Evolutionary conservation across 768 basidiomycete species (phyloP).

Genomic region (Crassisporium funariophilum): DNA sequence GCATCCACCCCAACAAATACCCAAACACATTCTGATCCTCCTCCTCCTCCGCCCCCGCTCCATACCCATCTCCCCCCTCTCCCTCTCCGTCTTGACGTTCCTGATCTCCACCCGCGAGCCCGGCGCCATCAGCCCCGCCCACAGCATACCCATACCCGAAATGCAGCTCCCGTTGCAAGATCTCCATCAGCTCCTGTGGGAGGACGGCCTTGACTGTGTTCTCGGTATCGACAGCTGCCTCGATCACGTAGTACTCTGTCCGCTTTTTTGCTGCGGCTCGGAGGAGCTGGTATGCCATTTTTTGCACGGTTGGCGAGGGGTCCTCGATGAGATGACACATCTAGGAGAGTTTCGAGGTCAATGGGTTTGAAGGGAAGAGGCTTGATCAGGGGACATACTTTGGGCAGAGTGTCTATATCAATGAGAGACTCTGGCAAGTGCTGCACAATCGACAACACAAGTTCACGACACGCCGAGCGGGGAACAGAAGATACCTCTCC

Average conservation of each 20-base stretch:
- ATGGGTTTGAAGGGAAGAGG: conserved; percentile 3
- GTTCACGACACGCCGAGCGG: conserved; percentile 64
- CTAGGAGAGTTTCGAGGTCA: conserved; percentile 39
- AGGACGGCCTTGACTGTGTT: conserved; percentile 34
- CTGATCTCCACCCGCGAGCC: too few species aligned
- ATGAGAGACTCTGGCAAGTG: conserved; percentile 65
- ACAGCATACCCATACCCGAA: conserved; percentile 37
- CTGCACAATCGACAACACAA: conserved; percentile 69
- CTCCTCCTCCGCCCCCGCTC: conserved; percentile 1
- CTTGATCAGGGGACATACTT: conserved; percentile 40
- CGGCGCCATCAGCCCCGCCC: conserved; percentile 30
- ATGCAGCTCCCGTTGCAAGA: conserved; percentile 54
- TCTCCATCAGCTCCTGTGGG: conserved; percentile 64
- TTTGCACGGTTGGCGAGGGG: conserved; percentile 63
- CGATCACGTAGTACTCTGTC: conserved; percentile 85
- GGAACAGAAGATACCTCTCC: conserved; percentile 42
- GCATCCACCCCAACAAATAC: conserved; percentile 85
- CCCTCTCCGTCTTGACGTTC: conserved; percentile 27
- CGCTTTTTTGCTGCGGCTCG: conserved; percentile 67
- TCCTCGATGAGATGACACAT: conserved; percentile 82
- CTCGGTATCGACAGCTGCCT: conserved; percentile 80
- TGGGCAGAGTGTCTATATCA: conserved; percentile 62
- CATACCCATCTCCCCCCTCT: conserved; percentile 28
- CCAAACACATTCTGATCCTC: conserved; percentile 52
- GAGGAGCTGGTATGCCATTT: conserved; percentile 75